Conservation (phyloP, 1,284 basidiomycete genomes). For the Pisolithus thermaeus region DNA sequence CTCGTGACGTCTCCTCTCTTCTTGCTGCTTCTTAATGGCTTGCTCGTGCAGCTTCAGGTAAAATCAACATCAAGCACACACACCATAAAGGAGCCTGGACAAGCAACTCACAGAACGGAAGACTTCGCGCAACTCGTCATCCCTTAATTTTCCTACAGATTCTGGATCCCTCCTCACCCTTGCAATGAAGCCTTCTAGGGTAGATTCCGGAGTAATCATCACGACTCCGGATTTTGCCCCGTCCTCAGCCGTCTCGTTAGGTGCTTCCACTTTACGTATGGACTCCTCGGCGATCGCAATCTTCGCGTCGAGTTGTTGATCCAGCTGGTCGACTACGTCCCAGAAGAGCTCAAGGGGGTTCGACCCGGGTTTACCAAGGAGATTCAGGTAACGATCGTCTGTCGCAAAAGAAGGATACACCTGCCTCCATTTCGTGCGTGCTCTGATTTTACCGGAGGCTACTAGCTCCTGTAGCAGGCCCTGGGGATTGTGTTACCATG, state of each 20-base stretch:
- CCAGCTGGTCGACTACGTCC: slow-evolving; percentile 86
- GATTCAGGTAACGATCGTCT: slow-evolving; percentile 77
- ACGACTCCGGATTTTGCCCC: slow-evolving; percentile 27
- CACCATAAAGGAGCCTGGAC: neutral
- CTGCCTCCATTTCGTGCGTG: slow-evolving; percentile 88
- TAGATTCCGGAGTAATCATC: slow-evolving; percentile 49
- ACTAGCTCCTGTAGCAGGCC: slow-evolving; percentile 68
- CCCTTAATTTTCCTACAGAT: slow-evolving; percentile 40
- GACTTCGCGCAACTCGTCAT: slow-evolving; percentile 55
- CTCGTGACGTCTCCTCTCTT: slow-evolving; percentile 78
- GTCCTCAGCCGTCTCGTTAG: slow-evolving; percentile 26
- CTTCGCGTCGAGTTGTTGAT: slow-evolving; percentile 78
- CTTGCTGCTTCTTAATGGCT: slow-evolving; percentile 69
- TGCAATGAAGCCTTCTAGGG: slow-evolving; percentile 52
- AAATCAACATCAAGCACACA: neutral
- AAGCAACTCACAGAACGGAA: slow-evolving; percentile 58
- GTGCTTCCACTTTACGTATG: slow-evolving; percentile 43
- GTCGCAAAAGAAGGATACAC: slow-evolving; percentile 73
- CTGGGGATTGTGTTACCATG: slow-evolving; percentile 30
- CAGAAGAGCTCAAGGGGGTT: slow-evolving; percentile 95
- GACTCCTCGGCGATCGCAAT: slow-evolving; percentile 59
- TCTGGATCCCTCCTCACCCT: slow-evolving; percentile 52
- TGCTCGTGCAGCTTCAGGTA: slow-evolving; percentile 60
- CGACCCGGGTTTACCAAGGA: slow-evolving; percentile 90
- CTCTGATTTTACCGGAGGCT: slow-evolving; percentile 63